These are phyloP conservation scores for Lodderomyces margitis DNA, from an alignment of 1,139 yeast genomes.

Conservation along the genomic window DNA sequence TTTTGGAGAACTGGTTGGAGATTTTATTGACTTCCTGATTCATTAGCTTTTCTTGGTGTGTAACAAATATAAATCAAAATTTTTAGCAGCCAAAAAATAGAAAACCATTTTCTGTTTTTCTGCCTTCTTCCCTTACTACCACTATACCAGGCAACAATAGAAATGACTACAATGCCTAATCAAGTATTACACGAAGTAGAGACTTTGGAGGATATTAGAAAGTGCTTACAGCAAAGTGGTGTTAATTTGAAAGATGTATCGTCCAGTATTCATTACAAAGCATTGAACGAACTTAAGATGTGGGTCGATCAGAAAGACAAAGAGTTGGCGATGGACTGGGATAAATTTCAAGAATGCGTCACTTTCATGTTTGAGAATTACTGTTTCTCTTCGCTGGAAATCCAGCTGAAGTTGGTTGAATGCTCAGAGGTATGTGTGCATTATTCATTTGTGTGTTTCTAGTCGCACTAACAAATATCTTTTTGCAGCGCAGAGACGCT, in stretches of 20 bases:
- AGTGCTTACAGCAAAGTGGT: neutral
- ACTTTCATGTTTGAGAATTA: conserved; percentile 20
- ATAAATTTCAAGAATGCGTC: conserved; percentile 16
- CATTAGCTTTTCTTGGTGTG: neutral
- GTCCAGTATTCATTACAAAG: neutral
- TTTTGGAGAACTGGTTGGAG: conserved; percentile 16
- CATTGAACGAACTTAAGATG: neutral
- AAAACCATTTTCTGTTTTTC: neutral
- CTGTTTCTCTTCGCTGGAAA: conserved; percentile 15
- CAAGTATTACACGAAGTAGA: neutral
- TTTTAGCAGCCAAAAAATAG: conserved; percentile 6
- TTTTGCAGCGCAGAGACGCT: conserved; percentile 2
- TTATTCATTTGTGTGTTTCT: neutral
- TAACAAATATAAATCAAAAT: neutral
- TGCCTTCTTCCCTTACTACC: neutral
- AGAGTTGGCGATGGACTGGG: conserved; percentile 18
- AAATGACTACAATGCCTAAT: neutral
- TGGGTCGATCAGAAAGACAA: conserved; percentile 6
- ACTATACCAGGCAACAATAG: too few species aligned
- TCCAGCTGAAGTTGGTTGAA: conserved; percentile 19
- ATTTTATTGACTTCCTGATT: conserved; percentile 13
- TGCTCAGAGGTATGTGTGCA: conserved; percentile 17
- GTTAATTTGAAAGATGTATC: neutral
- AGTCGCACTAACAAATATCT: conserved; percentile 1
- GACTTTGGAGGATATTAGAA: neutral